Evolutionary conservation across 2,329 filamentous ascomycete species (phyloP).

Genomic region (Aspergillus sp.): DNA sequence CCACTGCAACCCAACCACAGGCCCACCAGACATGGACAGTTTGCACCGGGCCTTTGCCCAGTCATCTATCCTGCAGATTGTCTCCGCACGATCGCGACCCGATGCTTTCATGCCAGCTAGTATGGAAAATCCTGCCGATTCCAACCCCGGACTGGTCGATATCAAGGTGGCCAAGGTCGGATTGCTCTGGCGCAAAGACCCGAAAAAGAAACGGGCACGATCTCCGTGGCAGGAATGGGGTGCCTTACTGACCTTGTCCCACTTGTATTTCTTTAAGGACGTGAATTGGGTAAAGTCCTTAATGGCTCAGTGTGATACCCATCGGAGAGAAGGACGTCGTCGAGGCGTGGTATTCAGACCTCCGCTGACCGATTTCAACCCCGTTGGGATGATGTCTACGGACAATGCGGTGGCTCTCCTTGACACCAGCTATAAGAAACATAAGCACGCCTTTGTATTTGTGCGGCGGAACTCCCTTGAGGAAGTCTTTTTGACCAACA

Average conservation of each 20-base stretch:
- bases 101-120: conserved; percentile 95
- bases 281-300: conserved; percentile 87
- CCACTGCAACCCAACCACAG: conserved; percentile 75
- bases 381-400: conserved; percentile 89
- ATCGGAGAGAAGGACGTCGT: conserved; percentile 74
- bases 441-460: conserved; percentile 93
- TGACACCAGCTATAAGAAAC: conserved; percentile 82
- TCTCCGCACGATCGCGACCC: conserved; percentile 87
- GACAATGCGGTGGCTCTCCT: conserved; percentile 86
- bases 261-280: conserved; percentile 95
- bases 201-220: conserved; percentile 87
- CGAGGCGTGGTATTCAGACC: conserved; percentile 86
- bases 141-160: conserved; percentile 89
- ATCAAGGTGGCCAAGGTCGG: conserved; percentile 98
- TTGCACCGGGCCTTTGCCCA: conserved; percentile 87
- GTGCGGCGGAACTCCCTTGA: conserved; percentile 83
- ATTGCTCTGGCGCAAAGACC: conserved; percentile 88
- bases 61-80: conserved; percentile 89
- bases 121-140: conserved; percentile 78
- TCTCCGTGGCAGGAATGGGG: conserved; percentile 99
- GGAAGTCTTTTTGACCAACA: conserved; percentile 87
- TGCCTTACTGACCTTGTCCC: conserved; percentile 91
- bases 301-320: conserved; percentile 81
- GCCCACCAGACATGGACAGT: conserved; percentile 74
- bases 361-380: conserved; percentile 86